Evolutionary conservation across 345 rosid species (phyloP), one percentile per base, ranked within the genome.

Genomic region (Aquilaria sinensis): DNA sequence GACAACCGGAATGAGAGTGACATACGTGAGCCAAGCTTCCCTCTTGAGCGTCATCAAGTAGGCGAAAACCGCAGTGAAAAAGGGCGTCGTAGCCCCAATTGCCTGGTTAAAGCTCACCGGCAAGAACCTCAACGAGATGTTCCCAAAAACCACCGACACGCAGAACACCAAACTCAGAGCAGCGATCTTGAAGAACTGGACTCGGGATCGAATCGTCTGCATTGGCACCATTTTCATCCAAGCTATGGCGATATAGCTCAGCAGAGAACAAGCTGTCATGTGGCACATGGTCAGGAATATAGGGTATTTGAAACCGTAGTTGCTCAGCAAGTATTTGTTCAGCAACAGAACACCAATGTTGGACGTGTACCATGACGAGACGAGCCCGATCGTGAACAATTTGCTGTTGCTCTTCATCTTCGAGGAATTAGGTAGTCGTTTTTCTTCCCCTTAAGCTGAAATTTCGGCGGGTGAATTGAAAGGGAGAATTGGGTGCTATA

Each of bases 281-380:
- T 91, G 97, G 68, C 97, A 91, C 96, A 91, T 88, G 61, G 97
- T 88, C 57, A 91, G 78, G 74, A 91, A 91, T 75, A 91, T 91
- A 59, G 97, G 97, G 67, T 88, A 91, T 79, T 80, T 91, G 85
- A 91, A 91, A 3, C 96, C 97, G 31, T 88, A 91, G 69, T 88
- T 88, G 77, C 90, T 84, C 6, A 91, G 75, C 66, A 88, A 70
- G 72, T 88, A 91, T 86, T 91, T 91, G 87, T 91, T 91, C 47
- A 91, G 80, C 47, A 91, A 67, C 71, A 91, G 67, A 0, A 91
- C 97, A n/a, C 97, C 97, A 56, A 91, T 91, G 81, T 91, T 91
- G 2, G 96, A 88, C 29, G 94, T 80, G 76, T 91, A 91, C 97
- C 97, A 88, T 0, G 94, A 65, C 41, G 90, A 23, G 6, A 91